Evolutionary conservation across 371 early-diverging fungal genomes (phyloP).

Genomic region (Circinella umbellata): DNA sequence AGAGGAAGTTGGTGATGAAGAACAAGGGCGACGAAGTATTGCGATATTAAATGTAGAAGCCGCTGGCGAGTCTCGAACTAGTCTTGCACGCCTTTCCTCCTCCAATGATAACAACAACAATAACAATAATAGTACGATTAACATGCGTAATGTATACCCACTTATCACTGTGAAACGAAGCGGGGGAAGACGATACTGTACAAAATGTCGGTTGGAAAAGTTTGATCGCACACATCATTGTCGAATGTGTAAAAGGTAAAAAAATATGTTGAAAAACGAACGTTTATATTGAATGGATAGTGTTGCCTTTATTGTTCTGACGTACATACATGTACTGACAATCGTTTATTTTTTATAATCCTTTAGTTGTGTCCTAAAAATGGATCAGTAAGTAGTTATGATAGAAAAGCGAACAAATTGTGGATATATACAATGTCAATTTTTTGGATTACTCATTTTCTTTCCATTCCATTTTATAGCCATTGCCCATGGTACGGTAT

Average conservation of each 20-base stretch:
- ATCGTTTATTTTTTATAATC: background rate
- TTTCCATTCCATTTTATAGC: conserved; percentile 18
- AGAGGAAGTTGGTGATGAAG: conserved; percentile 2
- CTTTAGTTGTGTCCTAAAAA: conserved; percentile 61
- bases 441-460: no score
- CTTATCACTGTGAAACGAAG: conserved; percentile 58
- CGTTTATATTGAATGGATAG: background rate
- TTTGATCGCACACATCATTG: conserved; percentile 74
- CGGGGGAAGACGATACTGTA: conserved; percentile 61
- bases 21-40: conserved; percentile 12
- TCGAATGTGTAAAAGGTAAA: conserved; percentile 52
- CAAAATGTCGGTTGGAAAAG: conserved; percentile 67
- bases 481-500: conserved; percentile 61
- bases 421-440: no score
- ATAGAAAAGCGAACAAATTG: background rate
- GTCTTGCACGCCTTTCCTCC: conserved; percentile 20
- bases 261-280: background rate
- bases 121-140: background rate
- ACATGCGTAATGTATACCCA: conserved; percentile 16
- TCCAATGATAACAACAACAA: conserved; percentile 11
- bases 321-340: background rate
- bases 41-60: conserved; percentile 29
- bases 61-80: conserved; percentile 21
- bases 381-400: conserved; percentile 69
- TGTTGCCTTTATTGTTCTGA: no score